Conservation (phyloP, 1,284 basidiomycete species). For the Sporisorium graminicola region DNA sequence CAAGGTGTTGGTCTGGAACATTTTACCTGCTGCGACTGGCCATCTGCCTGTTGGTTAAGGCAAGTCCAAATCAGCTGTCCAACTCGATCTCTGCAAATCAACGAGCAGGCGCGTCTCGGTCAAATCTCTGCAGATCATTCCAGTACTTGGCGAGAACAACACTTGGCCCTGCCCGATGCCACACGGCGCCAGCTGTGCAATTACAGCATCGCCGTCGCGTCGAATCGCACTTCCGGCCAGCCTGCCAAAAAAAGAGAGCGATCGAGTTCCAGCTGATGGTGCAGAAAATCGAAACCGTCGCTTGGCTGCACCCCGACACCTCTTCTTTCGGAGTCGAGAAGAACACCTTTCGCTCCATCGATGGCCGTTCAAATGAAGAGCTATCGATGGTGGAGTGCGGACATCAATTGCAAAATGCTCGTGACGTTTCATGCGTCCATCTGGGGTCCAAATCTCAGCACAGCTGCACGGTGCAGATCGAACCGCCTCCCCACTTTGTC, state of each 20-base stretch:
- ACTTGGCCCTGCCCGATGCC: too few species aligned
- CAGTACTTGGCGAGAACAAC: slow-evolving; percentile 14
- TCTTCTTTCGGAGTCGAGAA: slow-evolving; percentile 8
- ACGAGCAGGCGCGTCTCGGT: slow-evolving; percentile 26
- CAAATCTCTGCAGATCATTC: slow-evolving; percentile 21
- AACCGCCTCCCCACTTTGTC: slow-evolving; percentile 23
- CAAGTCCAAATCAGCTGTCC: slow-evolving; percentile 1
- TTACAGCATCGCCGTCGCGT: slow-evolving; percentile 24
- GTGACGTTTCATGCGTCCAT: background rate
- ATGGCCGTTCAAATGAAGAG: background rate
- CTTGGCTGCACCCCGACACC: background rate
- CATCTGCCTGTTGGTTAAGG: background rate
- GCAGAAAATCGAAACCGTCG: background rate
- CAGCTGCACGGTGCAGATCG: slow-evolving; percentile 20
- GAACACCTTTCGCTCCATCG: background rate
- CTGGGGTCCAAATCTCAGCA: background rate
- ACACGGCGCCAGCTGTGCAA: slow-evolving; percentile 26
- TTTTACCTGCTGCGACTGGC: background rate
- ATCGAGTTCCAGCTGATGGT: background rate
- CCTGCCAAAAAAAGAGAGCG: too few species aligned
- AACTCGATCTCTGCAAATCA: slow-evolving; percentile 14
- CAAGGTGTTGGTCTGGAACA: background rate
- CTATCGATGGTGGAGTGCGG: too few species aligned
- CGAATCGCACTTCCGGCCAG: background rate
- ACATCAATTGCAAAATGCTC: too few species aligned